Conservation (phyloP, 2,329 filamentous ascomycete species). For the Plectosphaerella cucumerina region DNA sequence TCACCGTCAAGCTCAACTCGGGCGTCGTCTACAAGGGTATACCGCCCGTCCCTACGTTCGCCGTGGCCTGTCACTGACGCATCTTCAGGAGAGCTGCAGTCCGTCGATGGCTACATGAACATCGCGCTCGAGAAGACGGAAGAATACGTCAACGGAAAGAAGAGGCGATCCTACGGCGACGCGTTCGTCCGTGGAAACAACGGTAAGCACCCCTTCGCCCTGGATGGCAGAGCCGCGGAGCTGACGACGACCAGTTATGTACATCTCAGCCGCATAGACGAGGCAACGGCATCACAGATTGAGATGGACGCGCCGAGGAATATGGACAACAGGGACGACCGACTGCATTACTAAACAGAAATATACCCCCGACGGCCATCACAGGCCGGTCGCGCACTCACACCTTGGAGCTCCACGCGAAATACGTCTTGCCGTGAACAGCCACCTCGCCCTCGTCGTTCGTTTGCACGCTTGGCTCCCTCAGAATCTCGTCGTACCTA, state of each 20-base stretch:
- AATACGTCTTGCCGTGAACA: conserved; percentile 60
- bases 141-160: conserved; percentile 82
- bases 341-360: conserved; percentile 1
- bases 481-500: conserved; percentile 50
- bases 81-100: conserved; percentile 79
- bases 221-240: neutral
- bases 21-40: conserved; percentile 95
- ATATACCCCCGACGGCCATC: conserved; percentile 8
- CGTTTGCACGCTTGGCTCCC: conserved; percentile 45
- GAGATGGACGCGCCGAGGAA: neutral
- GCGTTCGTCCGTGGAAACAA: conserved; percentile 96
- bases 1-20: conserved; percentile 98
- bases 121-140: conserved; percentile 95
- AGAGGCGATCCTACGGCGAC: conserved; percentile 83
- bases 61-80: conserved; percentile 5
- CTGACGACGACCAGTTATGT: conserved; percentile 53
- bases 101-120: conserved; percentile 99
- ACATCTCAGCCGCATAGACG: conserved; percentile 53
- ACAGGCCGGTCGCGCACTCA: conserved; percentile 15
- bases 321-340: neutral
- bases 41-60: conserved; percentile 9
- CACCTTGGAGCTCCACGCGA: conserved; percentile 55
- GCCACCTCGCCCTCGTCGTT: conserved; percentile 60
- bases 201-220: conserved; percentile 47
- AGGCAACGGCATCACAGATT: neutral